Base-by-base conservation (phyloP, 2,329 filamentous ascomycete species). In the Fusarium lateritium region DNA sequence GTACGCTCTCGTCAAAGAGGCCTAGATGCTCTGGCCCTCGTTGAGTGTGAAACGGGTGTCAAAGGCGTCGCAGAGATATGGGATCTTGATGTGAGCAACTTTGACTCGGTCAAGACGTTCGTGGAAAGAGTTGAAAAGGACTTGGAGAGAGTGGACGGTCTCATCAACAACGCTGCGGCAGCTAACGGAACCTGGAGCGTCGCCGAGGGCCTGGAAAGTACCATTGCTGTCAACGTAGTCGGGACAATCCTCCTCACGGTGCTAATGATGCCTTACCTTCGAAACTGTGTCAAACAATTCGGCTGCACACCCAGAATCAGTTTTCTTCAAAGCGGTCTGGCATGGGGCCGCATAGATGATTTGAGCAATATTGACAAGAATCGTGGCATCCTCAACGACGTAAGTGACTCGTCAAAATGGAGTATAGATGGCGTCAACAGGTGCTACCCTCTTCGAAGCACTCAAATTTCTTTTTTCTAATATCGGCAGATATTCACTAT, bases 101-200 rank as follows among this genome's bases (percentile, higher is more conserved):
- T 56, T 33, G 56, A 59, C 34, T 66, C 62, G 1, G 58, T 79
- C 46, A 71, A 69, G 54, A 70, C 22, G 44, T 86, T 86, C 63
- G 79, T 76, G 17, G 66, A 67, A 14, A 65, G 74, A 33, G 62
- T 69, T 1, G 64, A 60, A 13, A 8, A 36, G 2, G 52, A 57
- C 10, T 75, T 85, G 33, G 34, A 51, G 34, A 51, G 47, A 40
- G 34, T 51, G 11, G 47, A 51, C 11, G 47, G 34, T 10, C 34
- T 51, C 34, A 40, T 51, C 22, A 51, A 51, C 47, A 51, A 51
- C 22, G 47, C 47, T 40, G 47, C 47, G 13, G 47, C 47, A 9
- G 47, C 47, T 28, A 22, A 51, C 24, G 34, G 47, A 19, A 28
- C 22, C 2, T 51, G 47, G 47, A 51, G 9, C 34, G 36, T 51